These are phyloP conservation scores for Russula vinacea DNA, from an alignment of 768 basidiomycete species.

Conservation along the genomic window DNA sequence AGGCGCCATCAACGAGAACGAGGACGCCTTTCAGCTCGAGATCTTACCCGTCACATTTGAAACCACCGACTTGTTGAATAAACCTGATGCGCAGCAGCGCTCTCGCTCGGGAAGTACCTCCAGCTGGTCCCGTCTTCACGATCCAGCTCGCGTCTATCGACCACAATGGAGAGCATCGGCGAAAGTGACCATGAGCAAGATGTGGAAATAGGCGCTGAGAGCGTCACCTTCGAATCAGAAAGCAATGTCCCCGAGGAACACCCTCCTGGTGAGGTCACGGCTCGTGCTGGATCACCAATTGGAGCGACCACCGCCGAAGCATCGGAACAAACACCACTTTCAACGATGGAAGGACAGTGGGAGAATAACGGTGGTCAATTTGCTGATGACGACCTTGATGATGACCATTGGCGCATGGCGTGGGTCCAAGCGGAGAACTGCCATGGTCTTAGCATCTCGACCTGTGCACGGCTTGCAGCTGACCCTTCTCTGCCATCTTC, in stretches of 20 bases:
- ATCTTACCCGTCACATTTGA: constrained; percentile 23
- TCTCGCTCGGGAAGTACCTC: constrained; percentile 25
- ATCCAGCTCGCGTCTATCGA: constrained; percentile 24
- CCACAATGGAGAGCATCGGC: constrained; percentile 30
- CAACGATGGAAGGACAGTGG: constrained; percentile 18
- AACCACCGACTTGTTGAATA: background rate
- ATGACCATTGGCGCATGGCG: constrained; percentile 8
- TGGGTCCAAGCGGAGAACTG: constrained; percentile 23
- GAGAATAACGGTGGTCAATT: constrained; percentile 15
- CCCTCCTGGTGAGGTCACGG: constrained; percentile 25
- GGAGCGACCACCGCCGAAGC: constrained; percentile 15
- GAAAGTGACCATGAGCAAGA: constrained; percentile 26
- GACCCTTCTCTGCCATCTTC: constrained; percentile 24
- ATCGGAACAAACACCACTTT: constrained; percentile 9
- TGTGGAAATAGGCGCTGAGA: background rate
- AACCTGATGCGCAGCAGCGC: background rate
- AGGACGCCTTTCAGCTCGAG: constrained; percentile 28
- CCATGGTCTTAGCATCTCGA: constrained; percentile 29
- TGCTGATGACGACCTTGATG: constrained; percentile 9
- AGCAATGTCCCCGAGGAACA: background rate
- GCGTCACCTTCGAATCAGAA: constrained; percentile 7
- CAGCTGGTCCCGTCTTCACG: constrained; percentile 27
- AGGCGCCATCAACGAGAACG: constrained; percentile 18
- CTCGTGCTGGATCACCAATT: constrained; percentile 26
- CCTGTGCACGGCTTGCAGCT: constrained; percentile 25